Evolutionary conservation across 345 rosid species (phyloP).

Genomic region (Anastatica hierochuntica): DNA sequence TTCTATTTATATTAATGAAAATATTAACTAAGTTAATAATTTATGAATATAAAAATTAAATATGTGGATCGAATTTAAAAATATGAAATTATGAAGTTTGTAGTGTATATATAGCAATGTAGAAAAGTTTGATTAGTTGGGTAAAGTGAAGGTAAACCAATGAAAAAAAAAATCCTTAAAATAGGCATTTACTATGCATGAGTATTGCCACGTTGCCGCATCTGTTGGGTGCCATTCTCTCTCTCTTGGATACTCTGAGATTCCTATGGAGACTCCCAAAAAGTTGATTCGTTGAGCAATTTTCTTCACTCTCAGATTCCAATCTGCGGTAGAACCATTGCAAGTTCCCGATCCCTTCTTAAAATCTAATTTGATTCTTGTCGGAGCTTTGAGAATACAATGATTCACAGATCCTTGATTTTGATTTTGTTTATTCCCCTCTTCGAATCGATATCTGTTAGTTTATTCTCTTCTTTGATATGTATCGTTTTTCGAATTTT

Average conservation of each 20-base stretch:
- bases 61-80: too few relatives aligned
- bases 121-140: too few relatives aligned
- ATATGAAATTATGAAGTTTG: too few relatives aligned
- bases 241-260: slow-evolving; percentile 27
- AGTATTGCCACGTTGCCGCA: neutral
- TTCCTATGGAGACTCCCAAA: slow-evolving; percentile 25
- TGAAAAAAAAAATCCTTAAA: neutral
- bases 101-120: too few relatives aligned
- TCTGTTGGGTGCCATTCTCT: neutral
- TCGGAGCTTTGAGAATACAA: neutral
- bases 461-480: neutral
- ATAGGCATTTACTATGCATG: too few relatives aligned
- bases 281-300: slow-evolving; percentile 22
- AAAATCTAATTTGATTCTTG: slow-evolving; percentile 16
- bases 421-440: neutral
- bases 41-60: too few relatives aligned
- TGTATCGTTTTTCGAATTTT: neutral
- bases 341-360: slow-evolving; percentile 30
- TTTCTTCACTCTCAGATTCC: slow-evolving; percentile 28
- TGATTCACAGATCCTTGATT: slow-evolving; percentile 15
- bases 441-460: neutral
- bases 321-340: slow-evolving; percentile 17
- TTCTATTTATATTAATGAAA: too few relatives aligned
- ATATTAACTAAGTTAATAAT: too few relatives aligned
- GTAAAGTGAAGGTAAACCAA: too few relatives aligned